Evolutionary conservation across 1,284 basidiomycete genomes (phyloP), one percentile per base, ranked within the genome.

Genomic region (Tilletiaria anomala): DNA sequence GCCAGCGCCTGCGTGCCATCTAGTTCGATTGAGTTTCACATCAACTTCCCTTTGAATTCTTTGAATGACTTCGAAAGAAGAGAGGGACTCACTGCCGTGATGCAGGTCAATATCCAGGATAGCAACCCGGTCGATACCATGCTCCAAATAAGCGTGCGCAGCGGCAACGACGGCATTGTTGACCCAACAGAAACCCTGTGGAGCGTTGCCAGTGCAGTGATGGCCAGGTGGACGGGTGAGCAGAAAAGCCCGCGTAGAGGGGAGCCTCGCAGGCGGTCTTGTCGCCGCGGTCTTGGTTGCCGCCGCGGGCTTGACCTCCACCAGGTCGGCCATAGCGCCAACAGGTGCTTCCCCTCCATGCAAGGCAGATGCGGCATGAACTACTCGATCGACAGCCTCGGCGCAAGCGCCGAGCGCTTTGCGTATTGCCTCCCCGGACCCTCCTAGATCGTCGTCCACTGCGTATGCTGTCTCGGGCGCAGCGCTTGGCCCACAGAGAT

Each of bases 101-200:
- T 94, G 88, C 5, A 94, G 71, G 68, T 96, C 89, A 48, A 94
- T 87, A 60, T 96, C 91, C 35, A 94, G 76, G 38, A 96, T 81
- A 24, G 91, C 75, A 1, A 84, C 74, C 20, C 85, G 78, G 35
- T 81, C 78, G 39, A 93, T 73, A 4, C 76, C 75, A 58, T 94
- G 80, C 38, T 77, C 72, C 3, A 88, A 69, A 65, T 94, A 80
- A 83, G 84, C 89, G 64, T 94, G 85, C 15, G 87, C 83, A 18
- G 87, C 84, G 0, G 76, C 88, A 3, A 96, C 77, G 1, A 81
- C 78, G 0, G 89, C 83, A 58, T 96, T 96, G 62, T 96, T 94
- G 31, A 93, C 76, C 60, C 91, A 86, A 68, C 86, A 96, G 67
- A 66, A 75, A 51, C 89, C 91, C 6, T 79, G 81, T 0, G 89